Conservation (phyloP, 441 rosid species). For the Bruguiera hainesii region DNA sequence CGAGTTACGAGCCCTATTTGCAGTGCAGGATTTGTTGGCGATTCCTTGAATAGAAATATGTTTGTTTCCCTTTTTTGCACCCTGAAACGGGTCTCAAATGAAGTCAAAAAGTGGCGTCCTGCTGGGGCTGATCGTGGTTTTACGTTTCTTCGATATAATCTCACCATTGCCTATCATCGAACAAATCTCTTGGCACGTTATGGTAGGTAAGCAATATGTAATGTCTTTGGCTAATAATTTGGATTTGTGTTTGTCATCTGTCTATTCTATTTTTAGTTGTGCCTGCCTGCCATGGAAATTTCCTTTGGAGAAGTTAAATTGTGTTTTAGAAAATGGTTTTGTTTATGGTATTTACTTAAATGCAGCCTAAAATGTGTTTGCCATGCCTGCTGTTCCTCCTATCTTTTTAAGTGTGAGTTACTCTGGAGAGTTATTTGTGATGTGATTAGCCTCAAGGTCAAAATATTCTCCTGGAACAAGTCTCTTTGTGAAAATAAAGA, state of each 20-base stretch:
- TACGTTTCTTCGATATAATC: slow-evolving; percentile 66
- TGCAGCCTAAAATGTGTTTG: no score
- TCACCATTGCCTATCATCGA: slow-evolving; percentile 88
- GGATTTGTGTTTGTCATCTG: no score
- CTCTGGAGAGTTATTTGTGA: no score
- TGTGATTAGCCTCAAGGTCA: no score
- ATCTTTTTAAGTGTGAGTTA: neutral
- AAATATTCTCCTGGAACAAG: no score
- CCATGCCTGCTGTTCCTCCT: neutral
- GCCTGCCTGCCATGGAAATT: no score
- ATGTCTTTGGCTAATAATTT: neutral
- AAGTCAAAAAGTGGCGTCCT: slow-evolving; percentile 91
- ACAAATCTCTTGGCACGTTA: slow-evolving; percentile 88
- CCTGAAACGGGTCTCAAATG: slow-evolving; percentile 50
- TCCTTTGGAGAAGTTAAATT: no score
- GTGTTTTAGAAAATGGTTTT: no score
- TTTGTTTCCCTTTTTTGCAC: slow-evolving; percentile 82
- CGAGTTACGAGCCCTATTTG: slow-evolving; percentile 17
- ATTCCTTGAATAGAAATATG: slow-evolving; percentile 94
- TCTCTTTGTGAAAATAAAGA: no score
- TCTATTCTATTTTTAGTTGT: no score
- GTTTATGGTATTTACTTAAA: no score
- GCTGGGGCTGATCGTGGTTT: slow-evolving; percentile 93
- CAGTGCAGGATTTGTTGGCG: slow-evolving; percentile 94
- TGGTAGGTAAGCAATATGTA: slow-evolving; percentile 74